Percentiles rank a stretch among this genome's conserved stretches.
These are phyloP conservation scores for Leucoagaricus sp. DNA, from an alignment of 1,284 basidiomycete genomes.

Conservation along the genomic window DNA sequence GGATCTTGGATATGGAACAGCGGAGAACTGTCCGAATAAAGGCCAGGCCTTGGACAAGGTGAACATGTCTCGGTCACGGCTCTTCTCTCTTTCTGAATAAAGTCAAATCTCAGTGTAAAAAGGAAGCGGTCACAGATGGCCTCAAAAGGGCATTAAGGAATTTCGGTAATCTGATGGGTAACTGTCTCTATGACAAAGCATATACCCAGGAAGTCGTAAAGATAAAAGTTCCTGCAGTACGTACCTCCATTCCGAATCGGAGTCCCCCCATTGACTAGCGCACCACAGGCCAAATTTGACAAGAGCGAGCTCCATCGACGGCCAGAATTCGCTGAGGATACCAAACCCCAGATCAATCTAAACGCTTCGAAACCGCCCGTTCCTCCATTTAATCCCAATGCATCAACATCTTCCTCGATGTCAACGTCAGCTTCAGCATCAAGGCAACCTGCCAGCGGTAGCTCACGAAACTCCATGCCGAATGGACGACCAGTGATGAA, in stretches of 20 bases:
- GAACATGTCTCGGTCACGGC: constrained; percentile 21
- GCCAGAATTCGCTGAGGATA: constrained; percentile 65
- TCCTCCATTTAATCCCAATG: constrained; percentile 16
- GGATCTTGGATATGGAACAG: constrained; percentile 88
- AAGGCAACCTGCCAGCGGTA: constrained; percentile 10
- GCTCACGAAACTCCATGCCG: background rate
- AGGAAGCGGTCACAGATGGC: constrained; percentile 95
- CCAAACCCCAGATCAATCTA: constrained; percentile 28
- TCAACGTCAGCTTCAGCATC: constrained; percentile 21
- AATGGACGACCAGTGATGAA: constrained; percentile 4
- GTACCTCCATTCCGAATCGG: constrained; percentile 30
- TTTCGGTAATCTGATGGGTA: constrained; percentile 94
- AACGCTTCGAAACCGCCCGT: background rate
- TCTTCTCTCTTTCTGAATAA: background rate
- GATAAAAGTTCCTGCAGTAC: constrained; percentile 79
- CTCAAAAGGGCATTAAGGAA: constrained; percentile 89
- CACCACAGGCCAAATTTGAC: constrained; percentile 74
- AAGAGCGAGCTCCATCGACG: constrained; percentile 72
- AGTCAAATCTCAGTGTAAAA: constrained; percentile 74
- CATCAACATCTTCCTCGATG: background rate
- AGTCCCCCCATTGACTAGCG: background rate
- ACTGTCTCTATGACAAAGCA: constrained; percentile 93
- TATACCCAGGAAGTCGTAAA: constrained; percentile 86
- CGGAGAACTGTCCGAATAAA: constrained; percentile 87
- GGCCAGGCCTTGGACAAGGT: constrained; percentile 93